Conservation (phyloP, 148 eudicot genomes). For the Euryodendron excelsum region DNA sequence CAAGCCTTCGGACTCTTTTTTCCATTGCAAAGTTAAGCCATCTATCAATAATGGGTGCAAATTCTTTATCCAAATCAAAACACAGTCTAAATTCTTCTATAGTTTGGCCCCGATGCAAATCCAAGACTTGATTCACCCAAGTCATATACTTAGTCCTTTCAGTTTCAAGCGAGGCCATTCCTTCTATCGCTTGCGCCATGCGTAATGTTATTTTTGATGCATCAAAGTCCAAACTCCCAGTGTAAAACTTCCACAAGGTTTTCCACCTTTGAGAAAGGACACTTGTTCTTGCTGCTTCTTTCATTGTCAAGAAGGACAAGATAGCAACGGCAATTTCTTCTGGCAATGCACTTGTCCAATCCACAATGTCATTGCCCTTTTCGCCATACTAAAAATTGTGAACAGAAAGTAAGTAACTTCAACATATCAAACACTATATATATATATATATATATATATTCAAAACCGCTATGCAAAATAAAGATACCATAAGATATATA, state of each 20-base stretch:
- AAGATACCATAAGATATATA: too few species aligned
- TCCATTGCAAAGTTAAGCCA: background rate
- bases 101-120: background rate
- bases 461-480: too few species aligned
- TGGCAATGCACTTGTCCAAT: background rate
- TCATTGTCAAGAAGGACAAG: constrained; percentile 1
- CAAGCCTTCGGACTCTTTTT: background rate
- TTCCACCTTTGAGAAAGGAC: constrained; percentile 3
- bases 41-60: background rate
- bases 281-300: constrained; percentile 11
- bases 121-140: background rate
- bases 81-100: background rate
- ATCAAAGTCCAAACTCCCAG: background rate
- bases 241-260: background rate
- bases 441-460: too few species aligned
- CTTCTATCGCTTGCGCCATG: background rate
- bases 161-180: too few species aligned
- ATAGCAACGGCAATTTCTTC: background rate
- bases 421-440: too few species aligned
- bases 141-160: background rate
- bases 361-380: background rate
- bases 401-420: background rate
- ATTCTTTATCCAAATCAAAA: background rate
- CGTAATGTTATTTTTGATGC: background rate
- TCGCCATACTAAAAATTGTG: background rate